These are phyloP conservation scores for Monoraphidium neglectum DNA, from an alignment of 139 green algal species.

Conservation along the genomic window DNA sequence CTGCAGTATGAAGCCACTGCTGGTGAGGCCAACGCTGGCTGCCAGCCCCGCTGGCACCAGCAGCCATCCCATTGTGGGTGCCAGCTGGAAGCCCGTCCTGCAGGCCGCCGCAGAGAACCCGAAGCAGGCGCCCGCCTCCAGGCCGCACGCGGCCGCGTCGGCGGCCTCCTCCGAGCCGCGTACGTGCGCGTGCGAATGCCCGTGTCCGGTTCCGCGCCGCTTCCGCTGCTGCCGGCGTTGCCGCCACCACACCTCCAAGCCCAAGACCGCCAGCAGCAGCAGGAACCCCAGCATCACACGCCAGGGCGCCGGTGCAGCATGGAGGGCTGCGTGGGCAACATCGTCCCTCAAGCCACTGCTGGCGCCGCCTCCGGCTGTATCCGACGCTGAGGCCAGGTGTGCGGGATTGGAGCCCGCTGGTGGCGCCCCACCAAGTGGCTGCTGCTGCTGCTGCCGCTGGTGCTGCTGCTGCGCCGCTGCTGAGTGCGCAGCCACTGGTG, in stretches of 20 bases:
- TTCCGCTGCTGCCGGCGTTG: conserved; percentile 10
- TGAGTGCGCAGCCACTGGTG: background rate
- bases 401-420: too few relatives aligned
- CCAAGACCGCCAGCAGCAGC: conserved; percentile 40
- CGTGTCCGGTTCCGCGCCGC: background rate
- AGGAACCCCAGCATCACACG: conserved; percentile 8
- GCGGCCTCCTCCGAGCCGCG: conserved; percentile 2
- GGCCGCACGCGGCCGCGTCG: conserved; percentile 49
- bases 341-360: too few relatives aligned
- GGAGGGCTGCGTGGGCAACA: too few relatives aligned
- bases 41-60: conserved; percentile 68
- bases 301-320: background rate
- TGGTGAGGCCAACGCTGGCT: conserved; percentile 57
- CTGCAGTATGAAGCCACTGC: conserved; percentile 78
- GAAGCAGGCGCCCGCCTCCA: conserved; percentile 86
- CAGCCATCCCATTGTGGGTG: conserved; percentile 33
- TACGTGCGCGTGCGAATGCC: background rate
- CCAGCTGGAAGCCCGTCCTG: conserved; percentile 74
- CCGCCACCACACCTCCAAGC: conserved; percentile 1
- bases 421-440: too few relatives aligned
- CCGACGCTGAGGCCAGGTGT: too few relatives aligned
- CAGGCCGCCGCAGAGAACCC: conserved; percentile 74
- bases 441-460: conserved; percentile 11
- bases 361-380: too few relatives aligned
- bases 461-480: background rate